Conservation (phyloP, 2,329 filamentous ascomycete species). For the Ceratocystis alfenasii region DNA sequence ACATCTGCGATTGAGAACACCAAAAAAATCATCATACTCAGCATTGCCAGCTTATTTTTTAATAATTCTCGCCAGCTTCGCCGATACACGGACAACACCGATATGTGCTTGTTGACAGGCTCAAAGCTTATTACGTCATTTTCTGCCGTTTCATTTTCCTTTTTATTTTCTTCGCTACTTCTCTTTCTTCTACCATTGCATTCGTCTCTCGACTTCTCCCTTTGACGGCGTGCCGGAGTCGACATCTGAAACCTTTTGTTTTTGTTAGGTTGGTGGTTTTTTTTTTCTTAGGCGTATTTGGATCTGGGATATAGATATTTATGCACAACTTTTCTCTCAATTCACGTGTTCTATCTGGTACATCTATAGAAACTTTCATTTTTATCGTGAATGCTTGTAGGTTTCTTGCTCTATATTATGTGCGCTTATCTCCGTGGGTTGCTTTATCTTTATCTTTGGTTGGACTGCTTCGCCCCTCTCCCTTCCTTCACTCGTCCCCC, state of each 20-base stretch:
- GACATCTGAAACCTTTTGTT: neutral
- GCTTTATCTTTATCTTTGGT: conserved; percentile 14
- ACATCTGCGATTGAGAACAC: neutral
- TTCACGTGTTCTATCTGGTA: neutral
- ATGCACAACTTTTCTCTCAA: neutral
- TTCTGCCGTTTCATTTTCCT: neutral
- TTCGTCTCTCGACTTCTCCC: neutral
- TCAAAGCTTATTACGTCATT: neutral
- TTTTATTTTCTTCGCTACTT: neutral
- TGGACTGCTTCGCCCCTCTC: neutral
- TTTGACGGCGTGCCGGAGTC: neutral
- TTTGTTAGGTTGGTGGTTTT: neutral
- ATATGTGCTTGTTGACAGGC: neutral
- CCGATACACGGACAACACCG: no score
- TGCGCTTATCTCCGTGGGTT: neutral
- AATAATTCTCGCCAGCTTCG: no score
- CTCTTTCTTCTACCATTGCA: neutral
- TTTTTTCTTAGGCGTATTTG: neutral
- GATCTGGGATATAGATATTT: conserved; percentile 7
- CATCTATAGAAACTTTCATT: neutral
- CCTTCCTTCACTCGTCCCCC: conserved; percentile 22
- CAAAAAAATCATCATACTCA: neutral
- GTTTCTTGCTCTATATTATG: neutral
- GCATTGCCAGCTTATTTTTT: neutral
- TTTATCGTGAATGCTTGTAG: neutral